These are phyloP conservation scores for Penicillium sp. DNA, from an alignment of 2,329 filamentous ascomycete genomes.

Conservation along the genomic window DNA sequence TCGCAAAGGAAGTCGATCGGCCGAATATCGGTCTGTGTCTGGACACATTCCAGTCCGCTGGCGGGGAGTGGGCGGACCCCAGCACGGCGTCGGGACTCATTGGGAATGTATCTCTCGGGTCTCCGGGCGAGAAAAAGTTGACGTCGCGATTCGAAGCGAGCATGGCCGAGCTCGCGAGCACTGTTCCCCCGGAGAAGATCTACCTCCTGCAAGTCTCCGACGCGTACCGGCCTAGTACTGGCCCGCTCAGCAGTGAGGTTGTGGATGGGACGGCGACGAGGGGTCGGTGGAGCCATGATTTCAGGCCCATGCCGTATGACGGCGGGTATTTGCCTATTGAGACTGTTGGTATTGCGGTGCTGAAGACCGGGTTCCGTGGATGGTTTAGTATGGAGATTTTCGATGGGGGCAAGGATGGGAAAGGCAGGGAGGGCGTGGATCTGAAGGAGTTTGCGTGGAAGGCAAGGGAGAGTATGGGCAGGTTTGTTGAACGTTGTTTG, in stretches of 20 bases:
- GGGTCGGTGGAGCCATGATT: constrained; percentile 73
- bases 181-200: constrained; percentile 71
- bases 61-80: constrained; percentile 75
- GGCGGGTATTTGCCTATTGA: constrained; percentile 73
- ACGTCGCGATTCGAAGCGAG: constrained; percentile 58
- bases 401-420: constrained; percentile 62
- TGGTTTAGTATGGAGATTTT: constrained; percentile 76
- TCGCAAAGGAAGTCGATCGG: constrained; percentile 66
- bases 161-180: constrained; percentile 60
- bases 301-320: constrained; percentile 70
- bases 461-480: constrained; percentile 56
- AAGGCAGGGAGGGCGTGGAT: constrained; percentile 40
- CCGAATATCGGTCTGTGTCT: constrained; percentile 75
- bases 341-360: constrained; percentile 67
- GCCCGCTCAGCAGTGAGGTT: constrained; percentile 59
- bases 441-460: constrained; percentile 55
- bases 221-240: constrained; percentile 65
- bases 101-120: constrained; percentile 49
- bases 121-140: constrained; percentile 45
- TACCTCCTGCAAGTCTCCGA: constrained; percentile 77
- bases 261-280: constrained; percentile 59
- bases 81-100: constrained; percentile 65
- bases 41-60: constrained; percentile 77
- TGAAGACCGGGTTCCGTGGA: constrained; percentile 68
- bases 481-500: constrained; percentile 48